Evolutionary conservation across 139 green algal genomes (phyloP), one percentile per base, ranked within the genome.

Genomic region (Limnomonas spitsbergensis): DNA sequence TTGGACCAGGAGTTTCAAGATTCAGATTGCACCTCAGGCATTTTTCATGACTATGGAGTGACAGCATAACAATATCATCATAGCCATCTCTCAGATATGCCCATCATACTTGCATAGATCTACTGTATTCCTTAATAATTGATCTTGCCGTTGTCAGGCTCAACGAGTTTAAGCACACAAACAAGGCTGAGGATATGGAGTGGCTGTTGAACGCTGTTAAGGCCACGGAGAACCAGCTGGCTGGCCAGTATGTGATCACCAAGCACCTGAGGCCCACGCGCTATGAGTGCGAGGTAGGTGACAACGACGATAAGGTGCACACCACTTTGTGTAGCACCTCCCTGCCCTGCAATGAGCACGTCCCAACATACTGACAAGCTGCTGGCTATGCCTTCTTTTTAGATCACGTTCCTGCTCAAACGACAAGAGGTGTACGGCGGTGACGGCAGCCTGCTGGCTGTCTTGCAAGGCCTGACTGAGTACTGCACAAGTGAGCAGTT

Each of bases 391-490:
- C 20, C 40, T 7, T 61, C 14, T 20, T 61, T 61, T 61, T 20
- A 61, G 47, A 61, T 61, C 47, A 61, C 47, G 14, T 61, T 61
- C 20, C 14, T 61, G 47, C 68, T 74, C 6, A 42, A 74, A 31
- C 34, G 34, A 31, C 68, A 32, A 35, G 68, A 74, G n/a, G 68
- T 74, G 4, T 42, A 42, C 36, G 68, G n/a, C 36, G 68, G 68
- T 7, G 29, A 4, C 4, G n/a, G 34, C 4, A 47, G 40, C 68
- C n/a, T 71, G 27, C n/a, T 38, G 27, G 61, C 26, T 24, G 9
- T 71, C 9, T 20, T 61, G 20, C 47, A 61, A 14, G 47, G 47
- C 20, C 47, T 61, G 47, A 20, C 14, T 20, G 47, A 61, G 47
- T 61, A 61, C 47, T 29, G 47, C 14, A 61, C 14, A 14, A 14